phyloP scores from a whole-genome alignment of 177 flowering plant genomes.

The Telopea speciosissima region DNA sequence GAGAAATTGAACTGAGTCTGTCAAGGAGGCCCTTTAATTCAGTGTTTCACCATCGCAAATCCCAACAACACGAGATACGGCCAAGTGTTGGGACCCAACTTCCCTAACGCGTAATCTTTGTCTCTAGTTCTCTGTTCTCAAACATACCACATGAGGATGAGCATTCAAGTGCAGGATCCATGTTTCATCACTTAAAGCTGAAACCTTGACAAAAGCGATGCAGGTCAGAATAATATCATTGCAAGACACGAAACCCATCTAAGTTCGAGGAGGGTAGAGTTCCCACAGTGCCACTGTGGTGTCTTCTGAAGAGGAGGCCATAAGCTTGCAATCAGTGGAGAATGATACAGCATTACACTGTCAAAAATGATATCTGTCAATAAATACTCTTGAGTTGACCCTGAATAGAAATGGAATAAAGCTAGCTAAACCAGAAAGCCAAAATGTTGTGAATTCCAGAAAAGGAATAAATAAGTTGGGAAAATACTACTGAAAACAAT shows the following conservation, averaged over 20 bases:
- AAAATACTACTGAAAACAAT: too few relatives aligned
- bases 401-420: neutral
- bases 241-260: neutral
- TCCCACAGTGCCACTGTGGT: conserved; percentile 78
- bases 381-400: neutral
- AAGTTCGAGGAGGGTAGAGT: conserved; percentile 57
- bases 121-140: too few relatives aligned
- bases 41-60: too few relatives aligned
- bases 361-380: conserved; percentile 9
- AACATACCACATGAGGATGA: too few relatives aligned
- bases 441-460: too few relatives aligned
- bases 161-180: too few relatives aligned
- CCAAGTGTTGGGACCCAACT: too few relatives aligned
- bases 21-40: too few relatives aligned
- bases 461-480: neutral
- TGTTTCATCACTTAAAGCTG: too few relatives aligned
- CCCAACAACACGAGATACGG: too few relatives aligned
- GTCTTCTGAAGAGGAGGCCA: conserved; percentile 91
- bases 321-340: conserved; percentile 50
- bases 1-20: too few relatives aligned
- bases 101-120: too few relatives aligned
- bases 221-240: neutral
- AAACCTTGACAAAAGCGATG: neutral
- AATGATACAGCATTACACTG: conserved; percentile 88
- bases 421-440: neutral